These are phyloP conservation scores for Zymoseptoria passerinii DNA, from an alignment of 2,329 filamentous ascomycete species.

Conservation along the genomic window DNA sequence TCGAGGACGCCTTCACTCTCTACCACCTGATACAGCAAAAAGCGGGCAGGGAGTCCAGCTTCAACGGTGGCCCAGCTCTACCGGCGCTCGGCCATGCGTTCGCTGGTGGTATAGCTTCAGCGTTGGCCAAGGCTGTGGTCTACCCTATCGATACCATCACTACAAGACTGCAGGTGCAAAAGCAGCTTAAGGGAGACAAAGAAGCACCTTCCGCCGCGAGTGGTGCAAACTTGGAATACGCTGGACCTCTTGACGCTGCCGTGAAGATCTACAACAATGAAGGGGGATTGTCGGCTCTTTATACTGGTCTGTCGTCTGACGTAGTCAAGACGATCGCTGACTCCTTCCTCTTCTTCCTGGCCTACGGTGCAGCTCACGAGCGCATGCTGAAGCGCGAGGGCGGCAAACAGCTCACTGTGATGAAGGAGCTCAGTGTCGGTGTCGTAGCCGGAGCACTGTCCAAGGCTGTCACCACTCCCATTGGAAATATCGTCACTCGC, in stretches of 20 bases:
- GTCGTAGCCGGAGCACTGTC: conserved; percentile 65
- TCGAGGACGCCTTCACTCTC: conserved; percentile 26
- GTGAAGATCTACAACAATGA: conserved; percentile 62
- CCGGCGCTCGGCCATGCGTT: conserved; percentile 74
- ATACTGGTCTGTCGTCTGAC: conserved; percentile 38
- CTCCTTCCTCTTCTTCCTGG: conserved; percentile 79
- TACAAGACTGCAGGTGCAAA: conserved; percentile 73
- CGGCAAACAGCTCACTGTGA: conserved; percentile 44
- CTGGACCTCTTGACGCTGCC: conserved; percentile 59
- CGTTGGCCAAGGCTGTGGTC: conserved; percentile 66
- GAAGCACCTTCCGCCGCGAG: conserved; percentile 28
- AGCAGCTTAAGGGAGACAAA: conserved; percentile 41
- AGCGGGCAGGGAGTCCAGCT: conserved; percentile 1
- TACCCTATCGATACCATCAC: conserved; percentile 79
- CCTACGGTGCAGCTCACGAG: conserved; percentile 57
- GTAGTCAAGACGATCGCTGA: conserved; percentile 49
- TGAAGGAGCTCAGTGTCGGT: conserved; percentile 68
- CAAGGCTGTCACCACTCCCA: conserved; percentile 68
- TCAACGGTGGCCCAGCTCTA: conserved; percentile 39
- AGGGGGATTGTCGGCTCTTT: conserved; percentile 64
- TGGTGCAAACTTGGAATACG: conserved; percentile 45
- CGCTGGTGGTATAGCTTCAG: conserved; percentile 69
- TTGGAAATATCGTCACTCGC: conserved; percentile 72
- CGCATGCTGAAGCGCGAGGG: conserved; percentile 33
- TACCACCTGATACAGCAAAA: conserved; percentile 23